Evolutionary conservation across 768 basidiomycete genomes (phyloP).

Genomic region (Hypholoma sublateritium): DNA sequence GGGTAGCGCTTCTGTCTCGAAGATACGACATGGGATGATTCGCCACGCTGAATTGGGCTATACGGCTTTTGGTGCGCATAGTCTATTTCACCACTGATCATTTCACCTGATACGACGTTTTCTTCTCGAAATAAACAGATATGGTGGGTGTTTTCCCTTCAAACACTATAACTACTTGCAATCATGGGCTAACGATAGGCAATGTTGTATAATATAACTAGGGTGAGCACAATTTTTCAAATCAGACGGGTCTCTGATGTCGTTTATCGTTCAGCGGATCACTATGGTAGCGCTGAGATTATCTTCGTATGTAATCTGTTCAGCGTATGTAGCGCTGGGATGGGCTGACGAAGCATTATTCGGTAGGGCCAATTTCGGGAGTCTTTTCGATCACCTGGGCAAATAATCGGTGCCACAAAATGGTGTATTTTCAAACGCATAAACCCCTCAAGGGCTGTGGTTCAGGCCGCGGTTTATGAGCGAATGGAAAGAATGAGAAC

Average conservation of each 20-base stretch:
- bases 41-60: constrained; percentile 62
- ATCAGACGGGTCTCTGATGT: not conserved
- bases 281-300: constrained; percentile 83
- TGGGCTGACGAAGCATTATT: constrained; percentile 1
- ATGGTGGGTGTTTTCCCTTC: constrained; percentile 28
- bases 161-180: not conserved
- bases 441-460: constrained; percentile 49
- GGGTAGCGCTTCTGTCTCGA: constrained; percentile 69
- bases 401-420: constrained; percentile 75
- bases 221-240: constrained; percentile 23
- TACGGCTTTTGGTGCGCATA: constrained; percentile 55
- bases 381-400: constrained; percentile 36
- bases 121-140: constrained; percentile 22
- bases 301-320: constrained; percentile 58
- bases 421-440: constrained; percentile 77
- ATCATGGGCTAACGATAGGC: not conserved
- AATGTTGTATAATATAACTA: constrained; percentile 9
- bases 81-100: not conserved
- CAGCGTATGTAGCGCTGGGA: constrained; percentile 5
- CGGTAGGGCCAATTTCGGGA: constrained; percentile 68
- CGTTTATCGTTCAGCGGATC: constrained; percentile 58
- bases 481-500: constrained; percentile 69
- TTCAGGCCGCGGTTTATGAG: constrained; percentile 65
- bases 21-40: constrained; percentile 67
- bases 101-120: not conserved